These are phyloP conservation scores for Cordyceps javanica DNA, from an alignment of 2,329 filamentous ascomycete species.

Conservation along the genomic window DNA sequence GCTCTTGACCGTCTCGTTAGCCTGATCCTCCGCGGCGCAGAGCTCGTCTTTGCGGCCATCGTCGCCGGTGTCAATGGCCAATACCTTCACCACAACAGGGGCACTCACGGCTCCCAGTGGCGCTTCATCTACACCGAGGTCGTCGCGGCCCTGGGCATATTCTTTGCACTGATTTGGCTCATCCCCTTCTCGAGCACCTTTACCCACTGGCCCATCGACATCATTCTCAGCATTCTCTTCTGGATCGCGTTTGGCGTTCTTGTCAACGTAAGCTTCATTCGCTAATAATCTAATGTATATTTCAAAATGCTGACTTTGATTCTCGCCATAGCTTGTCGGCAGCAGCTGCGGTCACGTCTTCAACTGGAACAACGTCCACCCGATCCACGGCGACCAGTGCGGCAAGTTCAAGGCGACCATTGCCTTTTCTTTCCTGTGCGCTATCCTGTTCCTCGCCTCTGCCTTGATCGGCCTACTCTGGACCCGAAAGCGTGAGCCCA, in stretches of 20 bases:
- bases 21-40: constrained; percentile 31
- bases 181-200: constrained; percentile 64
- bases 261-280: constrained; percentile 44
- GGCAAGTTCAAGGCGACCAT: constrained; percentile 64
- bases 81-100: constrained; percentile 50
- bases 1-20: constrained; percentile 35
- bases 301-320: background rate
- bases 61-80: constrained; percentile 64
- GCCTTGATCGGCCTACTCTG: constrained; percentile 52
- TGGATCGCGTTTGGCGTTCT: constrained; percentile 63
- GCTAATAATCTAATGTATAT: background rate
- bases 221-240: constrained; percentile 64
- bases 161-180: constrained; percentile 66
- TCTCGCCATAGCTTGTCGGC: constrained; percentile 30
- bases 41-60: constrained; percentile 66
- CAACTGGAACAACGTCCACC: constrained; percentile 50
- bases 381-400: constrained; percentile 45
- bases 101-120: constrained; percentile 46
- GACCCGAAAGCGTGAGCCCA: constrained; percentile 37
- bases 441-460: constrained; percentile 63
- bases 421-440: constrained; percentile 66
- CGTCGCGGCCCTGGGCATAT: constrained; percentile 60
- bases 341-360: constrained; percentile 51
- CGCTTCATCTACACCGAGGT: constrained; percentile 73
- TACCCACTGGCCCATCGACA: constrained; percentile 64